Conservation (phyloP, 2,329 filamentous ascomycete species). For the Fusarium coicis region DNA sequence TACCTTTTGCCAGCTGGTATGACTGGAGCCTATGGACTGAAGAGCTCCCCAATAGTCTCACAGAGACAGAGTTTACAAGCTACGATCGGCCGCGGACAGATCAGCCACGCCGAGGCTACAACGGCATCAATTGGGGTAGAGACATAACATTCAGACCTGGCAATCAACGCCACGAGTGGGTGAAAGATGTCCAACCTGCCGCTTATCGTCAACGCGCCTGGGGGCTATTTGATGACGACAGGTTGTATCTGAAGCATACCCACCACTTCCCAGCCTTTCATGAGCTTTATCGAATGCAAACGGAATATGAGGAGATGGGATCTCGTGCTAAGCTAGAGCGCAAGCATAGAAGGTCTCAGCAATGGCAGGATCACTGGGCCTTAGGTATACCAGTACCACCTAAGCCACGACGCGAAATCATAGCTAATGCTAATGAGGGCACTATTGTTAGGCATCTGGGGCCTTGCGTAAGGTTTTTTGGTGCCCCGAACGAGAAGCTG, state of each 20-base stretch:
- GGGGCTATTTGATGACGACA: not conserved
- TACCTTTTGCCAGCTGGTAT: not conserved
- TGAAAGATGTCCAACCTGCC: not conserved
- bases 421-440: not conserved
- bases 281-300: not conserved
- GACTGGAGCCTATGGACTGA: not conserved
- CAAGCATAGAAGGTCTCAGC: not conserved
- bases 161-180: not conserved
- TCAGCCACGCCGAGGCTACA: not conserved
- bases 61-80: not conserved
- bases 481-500: not conserved
- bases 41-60: not conserved
- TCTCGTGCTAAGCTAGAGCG: not conserved
- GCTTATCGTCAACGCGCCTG: not conserved
- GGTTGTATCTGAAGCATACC: not conserved
- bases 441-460: not conserved
- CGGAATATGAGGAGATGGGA: not conserved
- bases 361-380: not conserved
- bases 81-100: not conserved
- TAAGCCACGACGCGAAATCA: accelerated
- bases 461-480: not conserved
- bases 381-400: not conserved
- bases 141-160: not conserved
- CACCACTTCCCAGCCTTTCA: not conserved
- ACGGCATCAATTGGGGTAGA: not conserved